phyloP scores from a whole-genome alignment of 371 early-diverging fungal genomes.

The Mucor plumbeus region DNA sequence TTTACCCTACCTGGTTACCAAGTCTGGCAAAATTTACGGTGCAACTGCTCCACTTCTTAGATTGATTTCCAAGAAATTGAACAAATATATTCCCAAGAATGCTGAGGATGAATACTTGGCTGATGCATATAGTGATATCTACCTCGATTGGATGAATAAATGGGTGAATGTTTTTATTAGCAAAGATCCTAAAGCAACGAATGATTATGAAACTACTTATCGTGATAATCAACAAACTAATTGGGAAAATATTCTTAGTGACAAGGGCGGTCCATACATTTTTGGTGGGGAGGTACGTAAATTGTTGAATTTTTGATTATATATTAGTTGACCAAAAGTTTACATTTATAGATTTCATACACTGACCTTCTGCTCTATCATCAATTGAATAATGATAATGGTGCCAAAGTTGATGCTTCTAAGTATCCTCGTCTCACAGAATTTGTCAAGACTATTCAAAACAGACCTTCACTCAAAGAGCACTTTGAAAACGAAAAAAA shows the following conservation, averaged over 20 bases:
- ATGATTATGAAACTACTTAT: neutral
- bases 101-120: slow-evolving; percentile 31
- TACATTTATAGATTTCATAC: slow-evolving; percentile 20
- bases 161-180: neutral
- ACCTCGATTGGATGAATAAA: slow-evolving; percentile 17
- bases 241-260: slow-evolving; percentile 14
- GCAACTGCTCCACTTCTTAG: slow-evolving; percentile 32
- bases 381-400: slow-evolving; percentile 21
- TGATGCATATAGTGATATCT: slow-evolving; percentile 26
- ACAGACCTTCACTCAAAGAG: slow-evolving; percentile 12
- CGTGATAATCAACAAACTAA: neutral
- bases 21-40: slow-evolving; percentile 30
- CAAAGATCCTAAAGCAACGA: neutral
- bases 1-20: slow-evolving; percentile 27
- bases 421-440: slow-evolving; percentile 10
- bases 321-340: too few relatives aligned
- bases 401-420: neutral
- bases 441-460: slow-evolving; percentile 18
- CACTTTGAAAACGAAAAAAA: slow-evolving; percentile 3
- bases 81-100: slow-evolving; percentile 29
- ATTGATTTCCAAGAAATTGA: slow-evolving; percentile 30
- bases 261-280: slow-evolving; percentile 28
- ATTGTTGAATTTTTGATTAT: too few relatives aligned
- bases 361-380: slow-evolving; percentile 35
- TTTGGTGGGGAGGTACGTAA: slow-evolving; percentile 24